A percentile compares a stretch with the other conserved stretches of the same genome.
Conservation (phyloP, 768 basidiomycete genomes). For the Lepiota brunneoincarnata region DNA sequence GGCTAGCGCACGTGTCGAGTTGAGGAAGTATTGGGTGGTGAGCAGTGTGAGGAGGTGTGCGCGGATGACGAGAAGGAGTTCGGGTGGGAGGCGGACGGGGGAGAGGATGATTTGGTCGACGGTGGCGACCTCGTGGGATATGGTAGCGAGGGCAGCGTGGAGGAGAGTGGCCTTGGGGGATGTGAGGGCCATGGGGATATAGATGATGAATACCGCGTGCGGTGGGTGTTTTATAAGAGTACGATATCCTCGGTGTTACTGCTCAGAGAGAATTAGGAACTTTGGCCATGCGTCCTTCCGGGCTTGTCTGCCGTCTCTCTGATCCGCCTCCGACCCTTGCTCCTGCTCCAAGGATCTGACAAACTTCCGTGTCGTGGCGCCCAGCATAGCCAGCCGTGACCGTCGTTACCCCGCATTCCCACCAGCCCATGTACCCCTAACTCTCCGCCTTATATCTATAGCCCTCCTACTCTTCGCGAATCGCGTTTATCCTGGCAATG, state of each 20-base stretch:
- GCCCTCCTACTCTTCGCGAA: background rate
- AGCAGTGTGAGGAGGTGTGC: constrained; percentile 41
- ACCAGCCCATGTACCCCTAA: background rate
- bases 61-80: constrained; percentile 53
- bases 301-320: background rate
- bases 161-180: constrained; percentile 32
- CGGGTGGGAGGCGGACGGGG: constrained; percentile 37
- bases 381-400: too few species aligned
- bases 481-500: background rate
- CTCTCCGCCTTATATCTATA: background rate
- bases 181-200: constrained; percentile 12
- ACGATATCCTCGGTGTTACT: constrained; percentile 10
- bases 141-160: constrained; percentile 49
- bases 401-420: too few species aligned
- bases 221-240: constrained; percentile 2
- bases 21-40: constrained; percentile 36
- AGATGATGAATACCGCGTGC: constrained; percentile 19
- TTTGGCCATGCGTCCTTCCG: background rate
- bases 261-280: background rate
- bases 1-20: constrained; percentile 40
- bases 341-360: constrained; percentile 5
- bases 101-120: constrained; percentile 35
- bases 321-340: constrained; percentile 1
- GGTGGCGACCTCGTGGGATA: constrained; percentile 44
- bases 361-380: constrained; percentile 1